Percentiles rank a stretch among this genome's conserved stretches.
These are phyloP conservation scores for Neonectria ditissima DNA, from an alignment of 2,329 filamentous ascomycete species.

Conservation along the genomic window DNA sequence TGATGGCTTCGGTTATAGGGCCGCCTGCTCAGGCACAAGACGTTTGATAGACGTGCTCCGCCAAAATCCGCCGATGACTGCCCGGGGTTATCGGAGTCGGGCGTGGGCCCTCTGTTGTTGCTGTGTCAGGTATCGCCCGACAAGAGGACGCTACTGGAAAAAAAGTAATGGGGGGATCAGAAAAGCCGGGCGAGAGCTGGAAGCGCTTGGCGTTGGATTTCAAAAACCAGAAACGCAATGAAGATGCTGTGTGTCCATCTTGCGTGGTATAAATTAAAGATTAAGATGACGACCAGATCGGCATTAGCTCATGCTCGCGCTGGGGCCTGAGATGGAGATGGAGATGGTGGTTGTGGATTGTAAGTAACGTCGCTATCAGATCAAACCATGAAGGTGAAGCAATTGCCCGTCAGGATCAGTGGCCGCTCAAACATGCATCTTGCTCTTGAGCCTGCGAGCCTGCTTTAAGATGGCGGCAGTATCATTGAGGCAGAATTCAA, in stretches of 20 bases:
- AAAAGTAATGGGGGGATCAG: background rate
- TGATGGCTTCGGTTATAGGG: constrained; percentile 20
- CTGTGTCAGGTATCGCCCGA: constrained; percentile 39
- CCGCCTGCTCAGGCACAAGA: constrained; percentile 28
- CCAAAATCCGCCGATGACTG: constrained; percentile 31
- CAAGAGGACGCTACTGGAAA: constrained; percentile 38
- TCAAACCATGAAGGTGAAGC: too few species aligned
- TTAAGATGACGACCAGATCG: background rate
- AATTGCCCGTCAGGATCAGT: too few species aligned
- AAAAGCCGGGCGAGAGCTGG: too few species aligned
- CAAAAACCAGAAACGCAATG: too few species aligned
- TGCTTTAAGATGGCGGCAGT: too few species aligned
- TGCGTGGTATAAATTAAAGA: background rate
- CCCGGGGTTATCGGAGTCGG: constrained; percentile 25
- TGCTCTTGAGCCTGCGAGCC: too few species aligned
- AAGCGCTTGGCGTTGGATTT: background rate
- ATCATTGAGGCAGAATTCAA: too few species aligned
- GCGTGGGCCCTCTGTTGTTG: constrained; percentile 39
- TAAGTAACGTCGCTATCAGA: too few species aligned
- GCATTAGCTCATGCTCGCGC: background rate
- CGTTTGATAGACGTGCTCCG: constrained; percentile 33
- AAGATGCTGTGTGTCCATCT: too few species aligned
- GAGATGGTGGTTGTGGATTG: background rate
- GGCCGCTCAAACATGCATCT: too few species aligned
- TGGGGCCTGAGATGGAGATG: background rate